Evolutionary conservation across 2,329 filamentous ascomycete species (phyloP).

Genomic region (Akanthomyces dipterigenus): DNA sequence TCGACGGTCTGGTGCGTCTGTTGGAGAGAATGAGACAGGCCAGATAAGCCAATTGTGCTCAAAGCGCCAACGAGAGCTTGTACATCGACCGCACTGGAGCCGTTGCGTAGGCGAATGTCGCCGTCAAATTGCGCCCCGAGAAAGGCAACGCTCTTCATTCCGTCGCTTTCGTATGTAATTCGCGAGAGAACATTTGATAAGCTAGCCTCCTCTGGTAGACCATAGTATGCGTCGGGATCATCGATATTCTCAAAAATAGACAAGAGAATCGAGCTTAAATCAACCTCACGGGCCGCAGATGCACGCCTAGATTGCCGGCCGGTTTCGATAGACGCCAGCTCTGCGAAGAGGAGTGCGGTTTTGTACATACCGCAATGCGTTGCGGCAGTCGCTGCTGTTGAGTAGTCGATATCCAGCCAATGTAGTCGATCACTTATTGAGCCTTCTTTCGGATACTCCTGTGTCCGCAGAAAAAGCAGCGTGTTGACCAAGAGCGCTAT

Average conservation of each 20-base stretch:
- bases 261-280: slow-evolving; percentile 64
- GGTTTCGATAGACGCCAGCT: slow-evolving; percentile 57
- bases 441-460: slow-evolving; percentile 64
- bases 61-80: slow-evolving; percentile 70
- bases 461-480: slow-evolving; percentile 82
- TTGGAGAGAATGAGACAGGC: slow-evolving; percentile 74
- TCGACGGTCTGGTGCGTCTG: slow-evolving; percentile 58
- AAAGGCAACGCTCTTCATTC: slow-evolving; percentile 80
- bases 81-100: slow-evolving; percentile 51
- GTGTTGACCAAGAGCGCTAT: slow-evolving; percentile 68
- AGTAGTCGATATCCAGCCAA: slow-evolving; percentile 82
- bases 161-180: slow-evolving; percentile 84
- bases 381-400: slow-evolving; percentile 63
- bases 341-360: slow-evolving; percentile 75
- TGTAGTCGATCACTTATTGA: slow-evolving; percentile 71
- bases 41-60: slow-evolving; percentile 74
- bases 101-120: slow-evolving; percentile 58
- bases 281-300: slow-evolving; percentile 46
- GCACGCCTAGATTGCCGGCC: slow-evolving; percentile 58
- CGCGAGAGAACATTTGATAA: slow-evolving; percentile 71
- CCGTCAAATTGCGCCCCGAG: slow-evolving; percentile 87
- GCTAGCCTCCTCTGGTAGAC: slow-evolving; percentile 70
- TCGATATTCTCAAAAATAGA: slow-evolving; percentile 87
- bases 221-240: slow-evolving; percentile 95
- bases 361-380: slow-evolving; percentile 78